Evolutionary conservation across 306 rosid genomes (phyloP).

Genomic region (Glycine latifolia): DNA sequence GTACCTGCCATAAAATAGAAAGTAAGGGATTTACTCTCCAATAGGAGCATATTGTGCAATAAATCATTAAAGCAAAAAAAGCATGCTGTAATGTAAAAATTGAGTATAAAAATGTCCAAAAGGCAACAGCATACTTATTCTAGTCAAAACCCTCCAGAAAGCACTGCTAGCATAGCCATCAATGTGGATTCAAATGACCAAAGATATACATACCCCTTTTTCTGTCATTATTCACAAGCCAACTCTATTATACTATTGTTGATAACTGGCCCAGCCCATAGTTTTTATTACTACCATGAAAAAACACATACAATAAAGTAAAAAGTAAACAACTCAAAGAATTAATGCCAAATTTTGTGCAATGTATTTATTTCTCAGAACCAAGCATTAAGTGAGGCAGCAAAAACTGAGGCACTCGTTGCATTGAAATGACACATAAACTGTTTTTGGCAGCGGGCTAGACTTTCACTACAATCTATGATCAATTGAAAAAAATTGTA

Average conservation of each 20-base stretch:
- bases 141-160: conserved; percentile 34
- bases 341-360: conserved; percentile 23
- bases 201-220: background rate
- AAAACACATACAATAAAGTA: conserved; percentile 4
- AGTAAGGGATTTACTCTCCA: conserved; percentile 10
- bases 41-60: conserved; percentile 6
- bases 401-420: background rate
- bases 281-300: conserved; percentile 18
- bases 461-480: conserved; percentile 7
- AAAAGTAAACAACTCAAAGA: conserved; percentile 37
- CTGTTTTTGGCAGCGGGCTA: conserved; percentile 20
- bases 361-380: background rate
- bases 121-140: background rate
- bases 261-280: conserved; percentile 2
- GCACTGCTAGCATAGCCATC: conserved; percentile 31
- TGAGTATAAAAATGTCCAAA: conserved; percentile 25
- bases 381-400: conserved; percentile 6
- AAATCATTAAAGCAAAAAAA: conserved; percentile 28
- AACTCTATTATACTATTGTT: conserved; percentile 24
- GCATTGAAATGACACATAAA: background rate
- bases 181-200: conserved; percentile 6
- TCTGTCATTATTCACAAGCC: conserved; percentile 34
- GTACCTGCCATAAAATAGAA: conserved; percentile 67
- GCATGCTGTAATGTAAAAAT: conserved; percentile 17
- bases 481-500: conserved; percentile 11